A percentile compares a stretch with the other conserved stretches of the same genome.
Evolutionary conservation across 2,329 filamentous ascomycete species (phyloP).

Genomic region (Pseudocercospora pini-densiflorae): DNA sequence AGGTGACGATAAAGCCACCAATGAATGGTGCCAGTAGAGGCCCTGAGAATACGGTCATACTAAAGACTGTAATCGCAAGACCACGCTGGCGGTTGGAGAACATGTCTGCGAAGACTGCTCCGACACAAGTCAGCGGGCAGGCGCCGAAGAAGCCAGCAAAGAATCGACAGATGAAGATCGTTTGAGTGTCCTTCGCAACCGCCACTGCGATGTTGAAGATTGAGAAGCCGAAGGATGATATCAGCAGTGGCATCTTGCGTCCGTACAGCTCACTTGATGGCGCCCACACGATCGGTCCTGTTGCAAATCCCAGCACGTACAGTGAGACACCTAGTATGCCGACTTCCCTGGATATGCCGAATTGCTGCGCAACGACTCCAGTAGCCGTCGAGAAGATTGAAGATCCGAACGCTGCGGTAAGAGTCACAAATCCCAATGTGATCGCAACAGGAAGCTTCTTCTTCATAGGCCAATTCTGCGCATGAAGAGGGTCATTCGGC

Average conservation of each 20-base stretch:
- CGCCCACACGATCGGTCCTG: constrained; percentile 52
- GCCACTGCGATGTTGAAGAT: constrained; percentile 56
- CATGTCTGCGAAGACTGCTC: constrained; percentile 52
- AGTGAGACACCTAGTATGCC: constrained; percentile 44
- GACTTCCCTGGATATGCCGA: constrained; percentile 48
- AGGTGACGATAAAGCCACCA: constrained; percentile 40
- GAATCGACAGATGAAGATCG: constrained; percentile 45
- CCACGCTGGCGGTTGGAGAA: constrained; percentile 39
- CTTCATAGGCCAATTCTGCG: constrained; percentile 81
- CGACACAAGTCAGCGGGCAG: constrained; percentile 52
- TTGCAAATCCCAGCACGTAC: constrained; percentile 47
- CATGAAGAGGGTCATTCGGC: constrained; percentile 79
- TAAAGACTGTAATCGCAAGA: constrained; percentile 44
- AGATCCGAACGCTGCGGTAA: constrained; percentile 68
- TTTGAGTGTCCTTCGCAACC: constrained; percentile 44
- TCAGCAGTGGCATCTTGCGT: constrained; percentile 35
- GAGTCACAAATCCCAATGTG: constrained; percentile 73
- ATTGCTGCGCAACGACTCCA: constrained; percentile 46
- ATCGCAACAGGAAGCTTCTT: constrained; percentile 73
- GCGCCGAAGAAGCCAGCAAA: constrained; percentile 44
- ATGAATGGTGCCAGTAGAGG: constrained; percentile 41
- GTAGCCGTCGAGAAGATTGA: constrained; percentile 48
- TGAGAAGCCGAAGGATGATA: constrained; percentile 42
- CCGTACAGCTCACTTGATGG: constrained; percentile 52
- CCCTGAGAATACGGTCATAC: constrained; percentile 41